phyloP scores from a whole-genome alignment of 2,329 filamentous ascomycete genomes.

The Ascocoryne sarcoides region DNA sequence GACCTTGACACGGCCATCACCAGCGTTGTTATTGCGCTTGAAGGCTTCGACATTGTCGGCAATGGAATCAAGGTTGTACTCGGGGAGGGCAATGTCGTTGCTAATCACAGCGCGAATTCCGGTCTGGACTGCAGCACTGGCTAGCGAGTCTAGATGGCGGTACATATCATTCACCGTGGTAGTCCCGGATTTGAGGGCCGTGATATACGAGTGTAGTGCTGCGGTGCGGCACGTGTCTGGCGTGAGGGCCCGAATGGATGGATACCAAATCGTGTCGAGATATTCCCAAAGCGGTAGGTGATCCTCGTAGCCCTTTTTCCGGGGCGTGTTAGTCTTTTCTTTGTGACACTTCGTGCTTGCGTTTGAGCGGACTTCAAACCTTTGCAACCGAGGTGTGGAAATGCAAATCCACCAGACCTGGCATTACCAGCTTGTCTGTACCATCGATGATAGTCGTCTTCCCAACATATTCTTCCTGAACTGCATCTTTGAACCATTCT shows the following conservation, averaged over 20 bases:
- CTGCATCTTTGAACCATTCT: constrained; percentile 2
- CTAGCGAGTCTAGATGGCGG: constrained; percentile 13
- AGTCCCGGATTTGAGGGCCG: constrained; percentile 18
- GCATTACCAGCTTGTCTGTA: constrained; percentile 20
- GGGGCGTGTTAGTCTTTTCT: not conserved
- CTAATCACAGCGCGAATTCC: constrained; percentile 19
- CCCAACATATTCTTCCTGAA: constrained; percentile 10
- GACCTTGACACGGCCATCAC: constrained; percentile 15
- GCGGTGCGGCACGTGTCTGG: constrained; percentile 8
- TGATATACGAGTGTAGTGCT: constrained; percentile 17
- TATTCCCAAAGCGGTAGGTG: constrained; percentile 21
- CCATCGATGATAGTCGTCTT: constrained; percentile 17
- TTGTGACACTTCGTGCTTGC: too few species aligned
- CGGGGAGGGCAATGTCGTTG: constrained; percentile 17
- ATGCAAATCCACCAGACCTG: constrained; percentile 20
- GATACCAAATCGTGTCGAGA: constrained; percentile 21
- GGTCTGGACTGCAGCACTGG: constrained; percentile 15
- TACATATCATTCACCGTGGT: constrained; percentile 23
- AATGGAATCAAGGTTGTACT: constrained; percentile 17
- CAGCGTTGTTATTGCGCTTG: constrained; percentile 9
- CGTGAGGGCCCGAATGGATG: constrained; percentile 16
- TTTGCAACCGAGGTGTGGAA: constrained; percentile 22
- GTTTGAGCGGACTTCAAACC: constrained; percentile 4
- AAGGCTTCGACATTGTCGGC: constrained; percentile 18
- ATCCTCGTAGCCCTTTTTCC: constrained; percentile 17